Conservation (phyloP, 176 grass and related monocot genomes). For the Alopecurus myosuroides region DNA sequence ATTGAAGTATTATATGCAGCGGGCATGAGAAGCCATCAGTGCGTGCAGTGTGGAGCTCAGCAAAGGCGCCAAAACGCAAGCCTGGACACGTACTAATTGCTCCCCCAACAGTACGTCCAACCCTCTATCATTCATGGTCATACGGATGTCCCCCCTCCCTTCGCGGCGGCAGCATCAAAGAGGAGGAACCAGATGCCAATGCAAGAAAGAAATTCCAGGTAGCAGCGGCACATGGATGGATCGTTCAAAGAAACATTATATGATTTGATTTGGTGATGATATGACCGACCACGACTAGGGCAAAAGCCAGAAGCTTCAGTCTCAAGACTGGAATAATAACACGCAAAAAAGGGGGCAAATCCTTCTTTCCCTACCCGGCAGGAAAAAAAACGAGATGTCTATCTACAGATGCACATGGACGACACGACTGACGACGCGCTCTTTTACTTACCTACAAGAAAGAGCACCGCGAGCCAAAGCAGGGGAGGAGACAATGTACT, state of each 20-base stretch:
- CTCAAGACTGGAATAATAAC: slow-evolving; percentile 37
- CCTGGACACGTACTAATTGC: slow-evolving; percentile 23
- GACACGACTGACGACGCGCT: background rate
- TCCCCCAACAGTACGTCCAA: background rate
- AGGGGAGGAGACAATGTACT: slow-evolving; percentile 27
- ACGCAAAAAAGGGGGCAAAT: background rate
- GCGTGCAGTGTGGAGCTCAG: background rate
- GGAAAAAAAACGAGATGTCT: background rate
- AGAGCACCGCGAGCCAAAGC: background rate
- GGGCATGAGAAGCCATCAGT: slow-evolving; percentile 19
- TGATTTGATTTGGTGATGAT: background rate
- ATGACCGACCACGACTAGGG: too few relatives aligned
- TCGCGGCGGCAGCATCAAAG: too few relatives aligned
- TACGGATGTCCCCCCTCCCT: slow-evolving; percentile 12
- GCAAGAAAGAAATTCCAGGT: background rate
- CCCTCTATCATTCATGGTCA: slow-evolving; percentile 9
- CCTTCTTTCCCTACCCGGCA: background rate
- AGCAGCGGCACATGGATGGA: slow-evolving; percentile 25
- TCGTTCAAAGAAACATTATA: background rate
- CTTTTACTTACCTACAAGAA: slow-evolving; percentile 32
- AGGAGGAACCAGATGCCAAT: slow-evolving; percentile 26
- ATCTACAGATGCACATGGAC: slow-evolving; percentile 46
- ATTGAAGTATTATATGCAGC: background rate
- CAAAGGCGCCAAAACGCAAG: slow-evolving; percentile 28
- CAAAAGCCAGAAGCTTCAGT: slow-evolving; percentile 36